Evolutionary conservation across 23 red algal genomes (phyloP), one percentile per base, ranked within the genome.

Genomic region (Gracilariopsis chorda): DNA sequence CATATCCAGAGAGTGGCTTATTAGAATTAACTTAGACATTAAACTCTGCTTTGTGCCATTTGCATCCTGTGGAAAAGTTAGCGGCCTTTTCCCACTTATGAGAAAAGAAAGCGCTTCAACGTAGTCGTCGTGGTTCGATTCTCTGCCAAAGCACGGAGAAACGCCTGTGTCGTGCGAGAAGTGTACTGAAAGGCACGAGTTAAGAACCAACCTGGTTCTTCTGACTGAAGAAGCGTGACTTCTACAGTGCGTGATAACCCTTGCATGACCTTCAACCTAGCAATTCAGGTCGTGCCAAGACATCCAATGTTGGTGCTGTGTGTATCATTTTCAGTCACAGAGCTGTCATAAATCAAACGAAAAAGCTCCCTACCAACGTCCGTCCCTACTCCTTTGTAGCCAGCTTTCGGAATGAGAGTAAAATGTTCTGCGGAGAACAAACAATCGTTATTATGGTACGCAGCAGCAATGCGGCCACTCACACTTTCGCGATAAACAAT

Each of bases 401-500:
- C 65, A 10, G 65, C 41, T 59, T 59, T 59, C 6, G 49, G 77
- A 40, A 82, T 82, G 19, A 59, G 40, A 56, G 46, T 58, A 57
- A 82, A 82, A 32, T 7, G 11, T 1, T 37, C 7, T 20, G 77
- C 36, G 3, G 47, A 78, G 7, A 82, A 82, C 77, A 57, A 29
- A 8, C 49, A 28, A 9, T 37, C 52, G 32, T 82, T 82, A 19
- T 82, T 59, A 3, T 82, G 46, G 11, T 82, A 82, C 24, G 59
- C 35, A 24, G 49, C 77, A 37, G 77, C 24, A 56, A 82, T 60
- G 30, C 47, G 77, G 25, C 45, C 48, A 82, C 77, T 59, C 21
- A 60, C 16, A 37, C 77, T 82, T 60, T 82, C 77, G 36, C 77
- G 47, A 51, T 82, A 82, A 9, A 82, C 45, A 57, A 42, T 20